Conservation (phyloP, 108 stramenopile genomes). For the Nitzschia sp. region DNA sequence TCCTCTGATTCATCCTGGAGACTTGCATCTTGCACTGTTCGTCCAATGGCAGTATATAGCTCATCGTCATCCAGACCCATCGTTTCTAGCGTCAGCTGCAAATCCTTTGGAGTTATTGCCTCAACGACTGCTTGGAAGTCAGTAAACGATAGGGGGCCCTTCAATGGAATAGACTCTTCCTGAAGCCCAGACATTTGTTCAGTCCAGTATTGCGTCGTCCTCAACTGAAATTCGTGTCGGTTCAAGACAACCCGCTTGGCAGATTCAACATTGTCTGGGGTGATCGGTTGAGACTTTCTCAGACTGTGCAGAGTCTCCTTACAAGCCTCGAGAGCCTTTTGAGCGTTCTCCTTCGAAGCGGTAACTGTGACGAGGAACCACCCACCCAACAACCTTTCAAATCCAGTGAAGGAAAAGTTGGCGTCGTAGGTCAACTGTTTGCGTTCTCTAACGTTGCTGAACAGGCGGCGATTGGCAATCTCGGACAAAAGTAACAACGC, state of each 20-base stretch:
- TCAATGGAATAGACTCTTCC: slow-evolving; percentile 89
- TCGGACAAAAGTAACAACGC: slow-evolving; percentile 85
- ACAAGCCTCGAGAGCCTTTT: slow-evolving; percentile 90
- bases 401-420: slow-evolving; percentile 91
- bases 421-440: slow-evolving; percentile 97
- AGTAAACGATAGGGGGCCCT: slow-evolving; percentile 88
- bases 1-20: slow-evolving; percentile 51
- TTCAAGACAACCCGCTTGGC: slow-evolving; percentile 95
- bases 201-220: slow-evolving; percentile 88
- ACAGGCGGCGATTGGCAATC: slow-evolving; percentile 92
- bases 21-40: slow-evolving; percentile 63
- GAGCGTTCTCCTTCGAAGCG: slow-evolving; percentile 94
- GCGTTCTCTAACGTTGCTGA: slow-evolving; percentile 92
- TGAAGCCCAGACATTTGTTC: slow-evolving; percentile 94
- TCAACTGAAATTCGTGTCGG: slow-evolving; percentile 90
- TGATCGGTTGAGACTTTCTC: slow-evolving; percentile 68
- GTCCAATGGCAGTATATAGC: slow-evolving; percentile 85
- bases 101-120: slow-evolving; percentile 83
- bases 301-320: slow-evolving; percentile 88
- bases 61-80: slow-evolving; percentile 76
- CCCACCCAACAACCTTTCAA: slow-evolving; percentile 91
- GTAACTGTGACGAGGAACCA: slow-evolving; percentile 97
- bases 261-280: slow-evolving; percentile 92
- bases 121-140: slow-evolving; percentile 91
- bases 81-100: slow-evolving; percentile 81